Percentiles rank a stretch among this genome's conserved stretches.
phyloP scores from a whole-genome alignment of 805 yeast species.

The Candida quercuum region DNA sequence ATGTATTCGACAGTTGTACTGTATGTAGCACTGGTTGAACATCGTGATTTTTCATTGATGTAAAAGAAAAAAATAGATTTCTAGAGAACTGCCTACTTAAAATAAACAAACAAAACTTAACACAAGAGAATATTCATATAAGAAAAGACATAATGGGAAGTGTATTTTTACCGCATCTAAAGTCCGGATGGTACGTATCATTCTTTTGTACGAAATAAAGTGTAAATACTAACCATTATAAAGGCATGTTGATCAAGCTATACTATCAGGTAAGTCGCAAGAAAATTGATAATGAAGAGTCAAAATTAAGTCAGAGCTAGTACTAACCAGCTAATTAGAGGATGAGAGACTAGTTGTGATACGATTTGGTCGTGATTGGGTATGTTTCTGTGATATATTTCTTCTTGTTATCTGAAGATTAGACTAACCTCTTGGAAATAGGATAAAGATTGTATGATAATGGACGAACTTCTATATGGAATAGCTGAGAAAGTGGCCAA shows the following conservation, averaged over 20 bases:
- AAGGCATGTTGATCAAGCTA: conserved; percentile 96
- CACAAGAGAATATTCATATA: background rate
- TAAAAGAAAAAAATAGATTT: too few species aligned
- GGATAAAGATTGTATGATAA: conserved; percentile 75
- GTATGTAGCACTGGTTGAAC: too few species aligned
- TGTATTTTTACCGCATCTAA: conserved; percentile 4
- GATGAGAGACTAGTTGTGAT: conserved; percentile 84
- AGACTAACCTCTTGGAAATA: conserved; percentile 1
- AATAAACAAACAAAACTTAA: background rate
- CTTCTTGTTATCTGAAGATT: background rate
- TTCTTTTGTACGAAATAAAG: background rate
- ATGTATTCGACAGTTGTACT: too few species aligned
- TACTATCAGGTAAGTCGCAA: conserved; percentile 49
- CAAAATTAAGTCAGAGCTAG: background rate
- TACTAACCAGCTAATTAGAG: conserved; percentile 34
- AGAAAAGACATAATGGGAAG: conserved; percentile 1
- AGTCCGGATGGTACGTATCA: conserved; percentile 3
- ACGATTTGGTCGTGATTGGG: conserved; percentile 76
- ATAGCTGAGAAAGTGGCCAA: conserved; percentile 80
- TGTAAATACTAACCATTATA: background rate
- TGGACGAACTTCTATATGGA: conserved; percentile 81
- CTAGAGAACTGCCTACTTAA: background rate
- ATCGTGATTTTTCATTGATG: too few species aligned
- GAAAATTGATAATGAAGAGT: background rate
- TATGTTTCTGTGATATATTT: conserved; percentile 1